phyloP scores from a whole-genome alignment of 1,284 basidiomycete genomes.

The Malassezia caprae region DNA sequence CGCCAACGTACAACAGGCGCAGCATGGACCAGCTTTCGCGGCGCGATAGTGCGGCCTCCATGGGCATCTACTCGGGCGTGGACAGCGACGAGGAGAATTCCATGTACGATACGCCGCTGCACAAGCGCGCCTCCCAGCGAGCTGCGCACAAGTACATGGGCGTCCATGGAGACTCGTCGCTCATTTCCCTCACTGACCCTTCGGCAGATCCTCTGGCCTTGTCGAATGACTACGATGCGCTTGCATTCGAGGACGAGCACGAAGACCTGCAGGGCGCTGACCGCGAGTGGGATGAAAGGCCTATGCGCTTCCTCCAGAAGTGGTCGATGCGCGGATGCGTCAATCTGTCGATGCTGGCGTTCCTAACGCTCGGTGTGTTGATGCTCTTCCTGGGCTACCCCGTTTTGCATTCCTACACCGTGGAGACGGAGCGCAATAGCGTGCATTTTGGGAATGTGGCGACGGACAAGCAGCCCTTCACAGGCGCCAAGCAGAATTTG shows the following conservation, averaged over 20 bases:
- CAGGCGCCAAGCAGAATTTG: neutral
- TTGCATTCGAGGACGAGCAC: neutral
- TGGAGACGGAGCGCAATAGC: neutral
- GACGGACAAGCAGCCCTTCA: neutral
- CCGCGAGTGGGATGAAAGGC: constrained; percentile 15
- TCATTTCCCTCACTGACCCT: constrained; percentile 2
- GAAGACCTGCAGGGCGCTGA: constrained; percentile 7
- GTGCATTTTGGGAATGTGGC: neutral
- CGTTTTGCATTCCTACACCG: constrained; percentile 16
- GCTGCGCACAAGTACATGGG: neutral
- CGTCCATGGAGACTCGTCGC: neutral
- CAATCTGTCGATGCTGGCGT: constrained; percentile 30
- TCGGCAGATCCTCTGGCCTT: neutral
- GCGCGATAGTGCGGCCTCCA: neutral
- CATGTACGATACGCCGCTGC: neutral
- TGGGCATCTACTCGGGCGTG: neutral
- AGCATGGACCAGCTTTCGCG: neutral
- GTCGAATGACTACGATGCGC: constrained; percentile 10
- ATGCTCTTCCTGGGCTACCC: constrained; percentile 46
- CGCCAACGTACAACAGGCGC: neutral
- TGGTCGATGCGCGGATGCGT: constrained; percentile 28
- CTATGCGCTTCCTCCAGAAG: neutral
- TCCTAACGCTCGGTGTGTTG: constrained; percentile 30
- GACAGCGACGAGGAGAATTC: neutral
- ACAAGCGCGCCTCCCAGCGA: neutral